Evolutionary conservation across 805 yeast species (phyloP), one percentile per base, ranked within the genome.

Genomic region (Hanseniaspora valbyensis): DNA sequence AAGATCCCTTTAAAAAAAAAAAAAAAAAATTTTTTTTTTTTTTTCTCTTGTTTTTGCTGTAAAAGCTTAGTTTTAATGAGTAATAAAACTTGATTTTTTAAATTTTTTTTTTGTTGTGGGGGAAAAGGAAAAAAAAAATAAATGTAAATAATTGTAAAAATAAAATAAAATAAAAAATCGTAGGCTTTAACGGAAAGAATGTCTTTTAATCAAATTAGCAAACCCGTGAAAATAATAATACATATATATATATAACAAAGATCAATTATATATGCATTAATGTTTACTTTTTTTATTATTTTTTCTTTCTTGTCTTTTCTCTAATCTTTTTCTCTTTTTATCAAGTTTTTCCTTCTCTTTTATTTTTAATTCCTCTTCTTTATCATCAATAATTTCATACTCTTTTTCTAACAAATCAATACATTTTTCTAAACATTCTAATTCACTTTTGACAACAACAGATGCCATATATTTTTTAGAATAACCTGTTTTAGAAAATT

Each of bases 391-490:
- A 2, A 48, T 13, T 2, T 21, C 41, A 14, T 48, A 40, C 18
- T 48, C 51, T n/a, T 48, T 54, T 3, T 54, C 53, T 14, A 68
- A 45, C 4, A 58, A 41, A 9, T 54, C 55, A 26, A 56, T 16
- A 56, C 80, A 69, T 41, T 62, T 64, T 46, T 64, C 63, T 21
- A 83, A 61, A 2, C 84, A 72, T 14, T 64, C 59, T 41, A 70
- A 69, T 60, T 83, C 94, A 25, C 80, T 72, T 45, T 67, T 68
- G 28, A 81, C 59, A 0, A 82, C 82, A 32, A 74, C 66, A 22
- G 68, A 60, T 1, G 86, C 81, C 76, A 81, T 69, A 29, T 64
- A 64, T 10, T 32, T 54, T 52, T 68, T 62, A 54, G 59, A 45
- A 43, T 67, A 56, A 49, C 61, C 42, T 62, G 64, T 38, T 14